Base-by-base conservation (phyloP, 2,329 filamentous ascomycete genomes). In the Fusarium drepaniforme region DNA sequence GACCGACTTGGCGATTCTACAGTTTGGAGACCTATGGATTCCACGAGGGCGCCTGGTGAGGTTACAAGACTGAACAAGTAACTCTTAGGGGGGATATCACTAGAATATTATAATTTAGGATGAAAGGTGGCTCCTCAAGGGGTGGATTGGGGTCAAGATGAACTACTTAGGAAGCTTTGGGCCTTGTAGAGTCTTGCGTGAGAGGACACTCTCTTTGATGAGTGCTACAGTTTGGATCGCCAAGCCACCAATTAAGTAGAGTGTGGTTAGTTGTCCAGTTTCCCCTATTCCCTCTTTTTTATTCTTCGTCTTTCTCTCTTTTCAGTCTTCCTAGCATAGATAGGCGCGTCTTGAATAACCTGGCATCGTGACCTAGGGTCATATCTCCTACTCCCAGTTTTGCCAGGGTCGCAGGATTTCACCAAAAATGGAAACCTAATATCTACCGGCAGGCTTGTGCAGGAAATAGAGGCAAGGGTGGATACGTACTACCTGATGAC, bases 81-180 rank as follows among this genome's bases (percentile, higher is more conserved):
- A 23, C 21, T 18, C 15, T 18, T 8, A 1, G 8, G 18, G n/a
- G 1, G 33, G 3, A 2, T 12, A 7, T 13, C 7, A 4, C 16
- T 9, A 9, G 16, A 28, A n/a, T n/a, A 13, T 28, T 33, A 0
- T 8, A 30, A 21, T 53, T 8, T 18, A 53, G 2, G 28, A 53
- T 3, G 12, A 18, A 21, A 8, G 18, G 4, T 12, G 4, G 18
- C 3, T 4, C 2, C 25, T 53, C 46, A 28, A 2, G 7, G 0
- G 9, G 46, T 5, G 8, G 5, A 18, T 18, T 51, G 3, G 9
- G 23, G 23, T 28, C 23, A 18, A 51, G 46, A 51, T 18, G 16
- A 28, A 18, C 16, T 11, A 5, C 5, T 18, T 2, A 28, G 8
- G 44, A 49, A 49, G 23, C 2, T 4, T 18, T 25, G 15, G 3